These are phyloP conservation scores for Paratinospora sagittata DNA, from an alignment of 164 flowering plant species.

Conservation along the genomic window DNA sequence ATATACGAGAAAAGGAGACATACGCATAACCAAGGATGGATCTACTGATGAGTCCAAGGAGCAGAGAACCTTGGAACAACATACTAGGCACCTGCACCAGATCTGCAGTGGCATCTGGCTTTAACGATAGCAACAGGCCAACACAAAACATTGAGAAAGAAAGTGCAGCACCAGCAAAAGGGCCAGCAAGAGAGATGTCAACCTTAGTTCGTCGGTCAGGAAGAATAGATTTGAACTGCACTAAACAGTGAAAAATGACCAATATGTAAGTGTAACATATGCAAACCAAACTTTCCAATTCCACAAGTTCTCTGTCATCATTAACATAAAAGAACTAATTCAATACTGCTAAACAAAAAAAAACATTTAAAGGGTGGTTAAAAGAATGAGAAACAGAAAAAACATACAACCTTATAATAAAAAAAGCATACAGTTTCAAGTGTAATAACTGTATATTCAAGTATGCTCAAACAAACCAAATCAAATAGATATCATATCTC, in stretches of 20 bases:
- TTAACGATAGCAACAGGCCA: conserved; percentile 81
- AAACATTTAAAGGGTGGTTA: too few species aligned
- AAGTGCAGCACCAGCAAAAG: conserved; percentile 89
- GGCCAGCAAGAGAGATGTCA: conserved; percentile 88
- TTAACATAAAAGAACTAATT: too few species aligned
- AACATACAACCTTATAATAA: too few species aligned
- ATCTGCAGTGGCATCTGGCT: conserved; percentile 70
- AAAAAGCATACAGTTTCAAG: too few species aligned
- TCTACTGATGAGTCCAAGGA: conserved; percentile 95
- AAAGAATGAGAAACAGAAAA: too few species aligned
- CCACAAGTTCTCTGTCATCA: too few species aligned
- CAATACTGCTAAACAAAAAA: too few species aligned
- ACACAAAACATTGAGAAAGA: conserved; percentile 82
- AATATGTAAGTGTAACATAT: background rate
- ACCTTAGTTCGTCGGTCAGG: conserved; percentile 86
- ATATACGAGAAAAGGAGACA: conserved; percentile 22
- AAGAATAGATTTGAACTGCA: conserved; percentile 94
- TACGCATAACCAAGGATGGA: conserved; percentile 86
- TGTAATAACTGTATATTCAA: too few species aligned
- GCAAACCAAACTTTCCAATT: background rate
- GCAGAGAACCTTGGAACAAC: conserved; percentile 95
- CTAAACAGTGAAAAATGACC: conserved; percentile 7
- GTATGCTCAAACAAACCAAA: too few species aligned
- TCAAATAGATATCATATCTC: too few species aligned
- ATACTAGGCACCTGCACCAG: conserved; percentile 90